Evolutionary conservation across 371 early-diverging fungal genomes (phyloP).

Genomic region (Basidiobolus meristosporus): DNA sequence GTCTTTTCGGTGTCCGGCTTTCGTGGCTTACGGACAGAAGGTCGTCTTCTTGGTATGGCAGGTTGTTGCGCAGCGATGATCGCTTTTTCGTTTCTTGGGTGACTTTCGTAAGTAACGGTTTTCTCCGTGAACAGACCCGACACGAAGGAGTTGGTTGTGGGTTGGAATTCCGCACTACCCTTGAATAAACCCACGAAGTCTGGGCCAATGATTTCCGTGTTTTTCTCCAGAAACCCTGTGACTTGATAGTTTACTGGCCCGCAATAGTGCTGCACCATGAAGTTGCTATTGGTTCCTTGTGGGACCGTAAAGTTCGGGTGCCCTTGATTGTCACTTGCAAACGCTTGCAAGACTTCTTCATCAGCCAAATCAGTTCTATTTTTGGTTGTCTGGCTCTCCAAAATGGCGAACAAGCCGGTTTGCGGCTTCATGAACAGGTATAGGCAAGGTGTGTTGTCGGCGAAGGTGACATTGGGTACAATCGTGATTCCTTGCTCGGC

Average conservation of each 20-base stretch:
- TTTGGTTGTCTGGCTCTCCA: slow-evolving; percentile 24
- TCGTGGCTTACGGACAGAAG: slow-evolving; percentile 33
- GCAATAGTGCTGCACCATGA: slow-evolving; percentile 60
- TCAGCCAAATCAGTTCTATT: slow-evolving; percentile 11
- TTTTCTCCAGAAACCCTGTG: slow-evolving; percentile 45
- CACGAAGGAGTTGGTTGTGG: slow-evolving; percentile 58
- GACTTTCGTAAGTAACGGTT: slow-evolving; percentile 59
- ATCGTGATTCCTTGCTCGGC: slow-evolving; percentile 5
- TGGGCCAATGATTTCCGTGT: slow-evolving; percentile 48
- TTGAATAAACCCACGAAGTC: slow-evolving; percentile 73
- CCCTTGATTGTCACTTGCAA: slow-evolving; percentile 14
- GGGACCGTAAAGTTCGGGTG: neutral
- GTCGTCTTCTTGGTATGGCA: slow-evolving; percentile 46
- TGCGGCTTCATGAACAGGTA: slow-evolving; percentile 27
- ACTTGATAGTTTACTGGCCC: slow-evolving; percentile 47
- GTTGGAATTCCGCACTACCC: slow-evolving; percentile 15
- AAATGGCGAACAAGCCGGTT: slow-evolving; percentile 28
- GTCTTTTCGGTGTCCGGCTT: slow-evolving; percentile 9
- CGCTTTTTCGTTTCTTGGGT: slow-evolving; percentile 53
- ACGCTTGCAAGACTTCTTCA: slow-evolving; percentile 9
- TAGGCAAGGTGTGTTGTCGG: slow-evolving; percentile 37
- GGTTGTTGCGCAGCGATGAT: slow-evolving; percentile 52
- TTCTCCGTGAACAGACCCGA: slow-evolving; percentile 60
- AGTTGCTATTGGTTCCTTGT: slow-evolving; percentile 5
- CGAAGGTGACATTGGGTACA: slow-evolving; percentile 22